phyloP scores from a whole-genome alignment of 129 eudicot species.

The Erigeron canadensis region DNA sequence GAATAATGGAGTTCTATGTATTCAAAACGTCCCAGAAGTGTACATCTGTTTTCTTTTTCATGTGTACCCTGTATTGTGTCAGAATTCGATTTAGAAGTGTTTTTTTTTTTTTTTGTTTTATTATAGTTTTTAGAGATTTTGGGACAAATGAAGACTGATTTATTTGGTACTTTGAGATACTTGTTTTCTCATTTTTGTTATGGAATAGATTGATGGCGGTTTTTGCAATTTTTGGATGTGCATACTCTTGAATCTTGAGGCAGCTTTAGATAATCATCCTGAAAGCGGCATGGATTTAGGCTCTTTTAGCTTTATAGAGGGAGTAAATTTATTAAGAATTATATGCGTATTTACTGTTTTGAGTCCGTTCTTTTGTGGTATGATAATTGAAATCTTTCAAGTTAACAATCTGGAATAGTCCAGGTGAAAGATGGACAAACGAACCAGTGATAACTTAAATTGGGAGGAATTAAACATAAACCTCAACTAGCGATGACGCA shows the following conservation, averaged over 20 bases:
- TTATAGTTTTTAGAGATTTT: constrained; percentile 34
- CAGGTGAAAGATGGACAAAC: too few species aligned
- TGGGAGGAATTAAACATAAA: too few species aligned
- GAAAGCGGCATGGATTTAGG: background rate
- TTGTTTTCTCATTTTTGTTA: constrained; percentile 25
- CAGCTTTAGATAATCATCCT: background rate
- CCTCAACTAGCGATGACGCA: too few species aligned
- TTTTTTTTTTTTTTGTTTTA: constrained; percentile 5
- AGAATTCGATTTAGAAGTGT: constrained; percentile 15
- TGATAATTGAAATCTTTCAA: too few species aligned
- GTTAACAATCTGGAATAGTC: too few species aligned
- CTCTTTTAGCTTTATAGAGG: too few species aligned
- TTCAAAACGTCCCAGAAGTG: constrained; percentile 27
- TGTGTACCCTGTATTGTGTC: constrained; percentile 26
- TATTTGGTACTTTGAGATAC: constrained; percentile 30
- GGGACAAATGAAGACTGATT: constrained; percentile 31
- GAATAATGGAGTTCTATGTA: constrained; percentile 47
- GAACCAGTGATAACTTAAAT: too few species aligned
- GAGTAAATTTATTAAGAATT: too few species aligned
- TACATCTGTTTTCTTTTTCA: constrained; percentile 31
- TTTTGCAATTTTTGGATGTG: background rate
- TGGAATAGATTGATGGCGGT: constrained; percentile 22
- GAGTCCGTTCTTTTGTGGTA: too few species aligned
- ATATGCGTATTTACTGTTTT: too few species aligned
- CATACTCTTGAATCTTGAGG: background rate